These are phyloP conservation scores for Russula sp. DNA, from an alignment of 768 basidiomycete genomes.

Conservation along the genomic window DNA sequence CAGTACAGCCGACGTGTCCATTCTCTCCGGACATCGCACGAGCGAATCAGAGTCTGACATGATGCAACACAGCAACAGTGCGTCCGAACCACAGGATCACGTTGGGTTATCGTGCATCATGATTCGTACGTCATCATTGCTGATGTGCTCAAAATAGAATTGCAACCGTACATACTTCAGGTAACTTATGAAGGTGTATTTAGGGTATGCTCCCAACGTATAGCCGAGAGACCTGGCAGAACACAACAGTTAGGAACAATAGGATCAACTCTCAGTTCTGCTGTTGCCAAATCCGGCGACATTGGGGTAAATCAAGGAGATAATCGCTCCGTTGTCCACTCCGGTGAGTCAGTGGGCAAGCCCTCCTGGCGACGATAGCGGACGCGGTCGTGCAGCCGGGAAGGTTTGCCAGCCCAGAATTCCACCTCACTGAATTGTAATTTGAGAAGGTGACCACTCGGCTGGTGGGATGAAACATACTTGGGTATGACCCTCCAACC, in stretches of 20 bases:
- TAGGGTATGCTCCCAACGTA: not conserved
- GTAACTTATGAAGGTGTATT: not conserved
- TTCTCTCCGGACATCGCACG: no score
- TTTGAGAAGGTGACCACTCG: not conserved
- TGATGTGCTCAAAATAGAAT: not conserved
- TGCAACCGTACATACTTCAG: no score
- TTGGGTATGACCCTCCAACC: slow-evolving; percentile 92
- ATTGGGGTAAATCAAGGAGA: slow-evolving; percentile 38
- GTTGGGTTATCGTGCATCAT: no score
- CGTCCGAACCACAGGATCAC: no score
- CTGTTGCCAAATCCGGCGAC: not conserved
- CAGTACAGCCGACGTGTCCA: no score
- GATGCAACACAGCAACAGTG: not conserved
- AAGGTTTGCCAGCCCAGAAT: slow-evolving; percentile 97
- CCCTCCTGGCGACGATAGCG: slow-evolving; percentile 55
- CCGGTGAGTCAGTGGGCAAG: slow-evolving; percentile 40
- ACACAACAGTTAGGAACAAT: not conserved
- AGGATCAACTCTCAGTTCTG: not conserved
- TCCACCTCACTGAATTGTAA: slow-evolving; percentile 69
- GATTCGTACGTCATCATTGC: not conserved
- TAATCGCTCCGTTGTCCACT: slow-evolving; percentile 76
- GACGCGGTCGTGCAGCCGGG: slow-evolving; percentile 86
- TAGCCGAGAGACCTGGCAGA: not conserved
- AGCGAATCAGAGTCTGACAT: not conserved
- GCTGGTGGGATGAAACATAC: slow-evolving; percentile 39